Percentiles rank a stretch among this genome's conserved stretches.
These are phyloP conservation scores for Trametes elegans DNA, from an alignment of 768 basidiomycete species.

Conservation along the genomic window DNA sequence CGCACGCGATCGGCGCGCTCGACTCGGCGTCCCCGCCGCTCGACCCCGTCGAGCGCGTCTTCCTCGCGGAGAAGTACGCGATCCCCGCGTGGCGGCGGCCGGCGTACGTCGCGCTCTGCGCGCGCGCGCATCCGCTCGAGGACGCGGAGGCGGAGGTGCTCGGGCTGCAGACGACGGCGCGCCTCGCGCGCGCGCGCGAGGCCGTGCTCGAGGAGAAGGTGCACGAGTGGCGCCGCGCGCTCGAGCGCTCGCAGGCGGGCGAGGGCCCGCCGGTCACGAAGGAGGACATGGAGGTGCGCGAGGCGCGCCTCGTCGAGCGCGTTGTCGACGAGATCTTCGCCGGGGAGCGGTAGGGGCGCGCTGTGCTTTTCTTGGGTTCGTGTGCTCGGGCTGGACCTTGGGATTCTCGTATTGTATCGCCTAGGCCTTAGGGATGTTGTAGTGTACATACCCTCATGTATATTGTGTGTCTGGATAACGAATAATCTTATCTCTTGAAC, in stretches of 20 bases:
- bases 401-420: constrained; percentile 10
- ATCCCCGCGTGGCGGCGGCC: constrained; percentile 39
- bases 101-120: constrained; percentile 38
- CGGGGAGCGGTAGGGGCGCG: not conserved
- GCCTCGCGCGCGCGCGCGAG: constrained; percentile 30
- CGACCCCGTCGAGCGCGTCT: constrained; percentile 35
- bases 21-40: constrained; percentile 18
- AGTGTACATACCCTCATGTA: constrained; percentile 9
- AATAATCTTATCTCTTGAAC: too few relatives aligned
- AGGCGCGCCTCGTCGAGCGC: constrained; percentile 19
- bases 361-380: not conserved
- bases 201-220: constrained; percentile 20
- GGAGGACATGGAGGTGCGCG: constrained; percentile 18
- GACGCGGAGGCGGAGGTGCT: constrained; percentile 36
- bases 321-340: constrained; percentile 18
- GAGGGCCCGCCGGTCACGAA: constrained; percentile 6
- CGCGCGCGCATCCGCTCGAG: constrained; percentile 33
- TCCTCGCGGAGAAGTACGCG: constrained; percentile 39
- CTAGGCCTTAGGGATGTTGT: constrained; percentile 15
- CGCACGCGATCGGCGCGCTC: constrained; percentile 32
- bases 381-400: constrained; percentile 11
- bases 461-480: too few relatives aligned
- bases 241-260: constrained; percentile 12
- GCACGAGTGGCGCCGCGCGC: constrained; percentile 15
- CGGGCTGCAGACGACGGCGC: constrained; percentile 28